Percentiles rank a stretch among this genome's conserved stretches.
These are phyloP conservation scores for Eucommia ulmoides DNA, from an alignment of 257 asterid species.

Conservation along the genomic window DNA sequence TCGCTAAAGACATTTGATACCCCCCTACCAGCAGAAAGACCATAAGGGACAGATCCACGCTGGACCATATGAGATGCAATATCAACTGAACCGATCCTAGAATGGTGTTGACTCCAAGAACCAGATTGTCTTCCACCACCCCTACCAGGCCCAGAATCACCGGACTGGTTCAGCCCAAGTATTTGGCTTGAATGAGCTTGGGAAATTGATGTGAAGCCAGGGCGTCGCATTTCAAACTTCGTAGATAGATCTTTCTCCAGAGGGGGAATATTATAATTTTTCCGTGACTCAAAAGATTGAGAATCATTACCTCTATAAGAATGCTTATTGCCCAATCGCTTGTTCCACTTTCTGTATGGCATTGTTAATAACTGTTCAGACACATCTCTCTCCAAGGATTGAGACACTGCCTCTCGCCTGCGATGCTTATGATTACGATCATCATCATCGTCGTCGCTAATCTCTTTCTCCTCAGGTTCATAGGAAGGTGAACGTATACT, in stretches of 20 bases:
- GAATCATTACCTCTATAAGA: conserved; percentile 48
- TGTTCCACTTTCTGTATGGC: conserved; percentile 63
- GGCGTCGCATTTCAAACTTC: conserved; percentile 55
- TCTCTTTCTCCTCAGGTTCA: conserved; percentile 11
- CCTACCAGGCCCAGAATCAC: conserved; percentile 44
- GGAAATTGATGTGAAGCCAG: conserved; percentile 40
- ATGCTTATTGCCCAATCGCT: conserved; percentile 69
- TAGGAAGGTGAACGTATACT: too few species aligned
- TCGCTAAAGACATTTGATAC: conserved; percentile 42
- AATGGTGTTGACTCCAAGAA: conserved; percentile 58
- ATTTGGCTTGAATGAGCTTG: conserved; percentile 46
- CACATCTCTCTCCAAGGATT: conserved; percentile 57
- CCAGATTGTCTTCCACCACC: conserved; percentile 69
- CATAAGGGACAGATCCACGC: conserved; percentile 51
- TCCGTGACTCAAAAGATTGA: conserved; percentile 43
- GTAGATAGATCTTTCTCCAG: neutral
- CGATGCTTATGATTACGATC: conserved; percentile 5
- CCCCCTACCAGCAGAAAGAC: conserved; percentile 69
- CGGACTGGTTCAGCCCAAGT: conserved; percentile 42
- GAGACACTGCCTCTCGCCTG: conserved; percentile 44
- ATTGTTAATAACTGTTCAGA: conserved; percentile 45
- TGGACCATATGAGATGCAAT: conserved; percentile 55
- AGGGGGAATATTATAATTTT: conserved; percentile 18
- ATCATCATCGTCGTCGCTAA: conserved; percentile 1
- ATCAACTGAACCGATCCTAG: conserved; percentile 69